A percentile compares a stretch with the other conserved stretches of the same genome.
Conservation (phyloP, 192 early-diverging fungal genomes). For the Entomortierella chlamydospora region DNA sequence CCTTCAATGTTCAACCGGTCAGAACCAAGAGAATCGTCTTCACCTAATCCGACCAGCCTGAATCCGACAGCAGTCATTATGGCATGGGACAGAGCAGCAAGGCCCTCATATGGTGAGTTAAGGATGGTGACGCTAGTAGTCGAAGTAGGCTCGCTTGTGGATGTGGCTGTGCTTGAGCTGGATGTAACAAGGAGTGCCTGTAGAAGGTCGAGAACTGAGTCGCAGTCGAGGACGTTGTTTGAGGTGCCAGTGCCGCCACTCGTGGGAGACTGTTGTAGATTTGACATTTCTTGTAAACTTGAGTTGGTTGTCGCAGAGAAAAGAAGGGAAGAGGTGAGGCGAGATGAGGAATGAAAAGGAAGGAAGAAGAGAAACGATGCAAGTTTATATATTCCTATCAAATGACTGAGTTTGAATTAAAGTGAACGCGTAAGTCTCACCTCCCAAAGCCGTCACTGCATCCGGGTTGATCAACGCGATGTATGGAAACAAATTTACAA, state of each 20-base stretch:
- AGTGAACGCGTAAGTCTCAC: constrained; percentile 11
- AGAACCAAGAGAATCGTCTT: constrained; percentile 53
- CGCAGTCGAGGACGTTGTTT: constrained; percentile 31
- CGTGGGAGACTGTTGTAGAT: constrained; percentile 18
- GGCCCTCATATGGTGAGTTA: constrained; percentile 58
- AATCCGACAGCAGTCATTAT: constrained; percentile 75
- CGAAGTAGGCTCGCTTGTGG: background rate
- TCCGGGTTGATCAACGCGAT: too few species aligned
- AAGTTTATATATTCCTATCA: background rate
- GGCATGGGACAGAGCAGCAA: constrained; percentile 65
- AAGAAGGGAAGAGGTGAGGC: background rate
- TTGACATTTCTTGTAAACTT: constrained; percentile 19
- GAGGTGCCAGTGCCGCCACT: background rate
- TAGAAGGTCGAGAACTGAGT: constrained; percentile 25
- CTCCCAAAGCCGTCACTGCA: background rate
- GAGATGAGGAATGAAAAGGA: background rate
- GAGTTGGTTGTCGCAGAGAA: background rate
- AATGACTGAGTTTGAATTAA: background rate
- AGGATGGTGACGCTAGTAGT: constrained; percentile 24
- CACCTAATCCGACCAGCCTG: constrained; percentile 69
- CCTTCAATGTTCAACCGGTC: constrained; percentile 32
- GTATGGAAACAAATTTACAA: too few species aligned
- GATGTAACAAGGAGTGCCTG: constrained; percentile 13
- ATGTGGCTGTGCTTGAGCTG: background rate
- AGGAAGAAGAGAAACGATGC: background rate